Conservation (phyloP, 2,329 filamentous ascomycete genomes). For the Alternaria burnsii region DNA sequence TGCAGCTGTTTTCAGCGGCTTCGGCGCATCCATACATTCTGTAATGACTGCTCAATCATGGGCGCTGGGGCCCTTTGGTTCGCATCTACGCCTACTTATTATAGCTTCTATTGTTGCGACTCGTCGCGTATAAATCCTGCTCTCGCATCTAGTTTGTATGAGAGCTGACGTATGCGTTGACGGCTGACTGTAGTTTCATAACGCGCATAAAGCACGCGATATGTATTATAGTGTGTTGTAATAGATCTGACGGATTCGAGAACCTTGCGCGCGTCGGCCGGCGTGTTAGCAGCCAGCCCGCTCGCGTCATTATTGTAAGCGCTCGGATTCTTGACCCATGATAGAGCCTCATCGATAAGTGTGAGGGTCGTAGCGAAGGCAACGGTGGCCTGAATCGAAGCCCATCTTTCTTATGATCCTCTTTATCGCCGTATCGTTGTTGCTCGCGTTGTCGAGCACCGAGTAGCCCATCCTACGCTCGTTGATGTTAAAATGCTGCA, state of each 20-base stretch:
- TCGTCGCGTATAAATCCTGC: background rate
- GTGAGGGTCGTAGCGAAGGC: constrained; percentile 9
- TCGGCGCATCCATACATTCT: background rate
- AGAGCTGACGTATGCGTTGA: background rate
- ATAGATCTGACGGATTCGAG: constrained; percentile 2
- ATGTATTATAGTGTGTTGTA: constrained; percentile 1
- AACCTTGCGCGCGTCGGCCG: background rate
- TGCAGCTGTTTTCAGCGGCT: no score
- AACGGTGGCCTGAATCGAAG: background rate
- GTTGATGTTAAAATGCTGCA: constrained; percentile 1
- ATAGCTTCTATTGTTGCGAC: background rate
- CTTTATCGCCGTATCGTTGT: background rate
- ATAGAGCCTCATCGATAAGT: constrained; percentile 1
- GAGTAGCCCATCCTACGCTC: background rate
- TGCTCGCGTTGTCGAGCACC: background rate
- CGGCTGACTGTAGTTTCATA: background rate
- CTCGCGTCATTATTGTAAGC: background rate
- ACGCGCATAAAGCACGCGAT: constrained; percentile 1
- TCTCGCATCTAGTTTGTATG: background rate
- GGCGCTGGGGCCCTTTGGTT: background rate
- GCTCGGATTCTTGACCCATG: background rate
- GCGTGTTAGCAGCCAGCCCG: background rate
- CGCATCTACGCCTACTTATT: background rate
- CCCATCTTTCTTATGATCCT: no score
- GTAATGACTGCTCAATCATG: background rate